These are phyloP conservation scores for Geotrichum macrosporum DNA, from an alignment of 1,139 yeast genomes.

Conservation along the genomic window DNA sequence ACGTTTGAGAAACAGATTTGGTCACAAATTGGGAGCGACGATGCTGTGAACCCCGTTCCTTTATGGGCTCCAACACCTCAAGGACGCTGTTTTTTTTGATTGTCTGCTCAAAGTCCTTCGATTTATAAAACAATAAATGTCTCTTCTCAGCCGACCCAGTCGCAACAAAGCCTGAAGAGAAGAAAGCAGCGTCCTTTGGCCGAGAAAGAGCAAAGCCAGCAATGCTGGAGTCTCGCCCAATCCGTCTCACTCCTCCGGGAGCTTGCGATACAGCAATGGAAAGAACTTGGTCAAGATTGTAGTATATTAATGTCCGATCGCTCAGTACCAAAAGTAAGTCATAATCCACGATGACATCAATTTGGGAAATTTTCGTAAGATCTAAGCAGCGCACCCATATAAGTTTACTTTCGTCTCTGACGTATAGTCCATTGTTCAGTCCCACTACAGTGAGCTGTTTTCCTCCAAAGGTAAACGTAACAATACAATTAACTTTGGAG, in stretches of 20 bases:
- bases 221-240: conserved; percentile 14
- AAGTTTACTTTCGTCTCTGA: conserved; percentile 32
- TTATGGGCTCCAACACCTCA: conserved; percentile 46
- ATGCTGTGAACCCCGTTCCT: conserved; percentile 42
- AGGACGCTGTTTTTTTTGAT: conserved; percentile 30
- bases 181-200: conserved; percentile 18
- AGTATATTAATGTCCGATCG: conserved; percentile 57
- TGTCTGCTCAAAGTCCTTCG: conserved; percentile 30
- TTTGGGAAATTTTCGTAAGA: conserved; percentile 52
- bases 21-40: conserved; percentile 31
- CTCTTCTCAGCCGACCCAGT: conserved; percentile 32
- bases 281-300: conserved; percentile 47
- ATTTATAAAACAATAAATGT: conserved; percentile 48
- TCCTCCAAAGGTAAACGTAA: conserved; percentile 38
- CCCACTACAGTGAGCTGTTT: conserved; percentile 44
- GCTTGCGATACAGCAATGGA: conserved; percentile 16
- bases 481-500: conserved; percentile 36
- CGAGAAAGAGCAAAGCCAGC: conserved; percentile 21
- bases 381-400: conserved; percentile 61
- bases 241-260: conserved; percentile 11
- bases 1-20: conserved; percentile 23
- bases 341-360: conserved; percentile 56
- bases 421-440: conserved; percentile 44
- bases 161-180: conserved; percentile 18
- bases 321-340: conserved; percentile 58